Conservation (phyloP, 2,329 filamentous ascomycete species). For the Tolypocladium sp. region DNA sequence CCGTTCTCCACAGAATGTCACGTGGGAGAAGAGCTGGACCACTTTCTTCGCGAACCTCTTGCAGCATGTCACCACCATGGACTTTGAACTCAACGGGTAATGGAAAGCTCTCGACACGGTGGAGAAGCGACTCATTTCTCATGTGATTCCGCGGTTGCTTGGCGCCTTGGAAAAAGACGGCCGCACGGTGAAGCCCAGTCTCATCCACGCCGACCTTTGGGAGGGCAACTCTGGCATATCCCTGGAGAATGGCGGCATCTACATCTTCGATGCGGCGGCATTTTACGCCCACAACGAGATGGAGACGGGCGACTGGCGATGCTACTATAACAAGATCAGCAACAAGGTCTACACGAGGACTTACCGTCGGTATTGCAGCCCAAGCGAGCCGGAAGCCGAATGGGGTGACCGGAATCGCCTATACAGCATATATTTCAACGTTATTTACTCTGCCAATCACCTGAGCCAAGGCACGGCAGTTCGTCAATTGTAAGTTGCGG, state of each 20-base stretch:
- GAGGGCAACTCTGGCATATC: neutral
- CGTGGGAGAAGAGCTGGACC: neutral
- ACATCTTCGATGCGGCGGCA: neutral
- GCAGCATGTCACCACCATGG: too few relatives aligned
- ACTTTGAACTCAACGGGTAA: too few relatives aligned
- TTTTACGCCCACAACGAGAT: neutral
- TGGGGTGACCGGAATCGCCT: neutral
- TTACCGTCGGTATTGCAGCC: neutral
- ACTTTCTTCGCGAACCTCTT: neutral
- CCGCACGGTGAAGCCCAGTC: too few relatives aligned
- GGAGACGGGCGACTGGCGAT: constrained; percentile 1
- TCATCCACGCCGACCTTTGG: neutral
- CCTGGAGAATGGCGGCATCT: neutral
- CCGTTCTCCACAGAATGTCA: too few relatives aligned
- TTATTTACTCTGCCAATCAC: neutral
- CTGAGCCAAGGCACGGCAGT: neutral
- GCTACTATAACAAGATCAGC: constrained; percentile 1
- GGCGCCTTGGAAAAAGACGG: too few relatives aligned
- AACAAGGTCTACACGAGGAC: neutral
- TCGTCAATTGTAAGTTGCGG: neutral
- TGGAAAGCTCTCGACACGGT: neutral
- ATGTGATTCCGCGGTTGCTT: neutral
- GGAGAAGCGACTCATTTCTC: neutral
- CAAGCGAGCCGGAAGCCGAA: neutral
- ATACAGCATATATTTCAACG: neutral